Evolutionary conservation across 495 filamentous ascomycete genomes (phyloP).

Genomic region (Aspergillus steynii): DNA sequence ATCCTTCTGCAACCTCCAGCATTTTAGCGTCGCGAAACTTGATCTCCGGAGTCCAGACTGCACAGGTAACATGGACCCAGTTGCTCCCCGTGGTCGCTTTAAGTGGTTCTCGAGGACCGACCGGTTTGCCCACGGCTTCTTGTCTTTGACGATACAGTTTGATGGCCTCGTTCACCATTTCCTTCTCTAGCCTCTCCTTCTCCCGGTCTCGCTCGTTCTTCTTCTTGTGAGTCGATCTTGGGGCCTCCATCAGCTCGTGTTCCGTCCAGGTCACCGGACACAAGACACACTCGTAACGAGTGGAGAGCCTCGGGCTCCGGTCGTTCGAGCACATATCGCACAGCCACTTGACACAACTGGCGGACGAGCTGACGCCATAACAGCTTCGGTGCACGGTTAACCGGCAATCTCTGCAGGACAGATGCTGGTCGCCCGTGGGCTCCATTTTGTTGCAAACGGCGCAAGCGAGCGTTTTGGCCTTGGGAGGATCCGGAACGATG

Average conservation of each 20-base stretch:
- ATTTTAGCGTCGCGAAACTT: slow-evolving; percentile 83
- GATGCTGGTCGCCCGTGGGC: slow-evolving; percentile 65
- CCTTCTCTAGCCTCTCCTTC: slow-evolving; percentile 80
- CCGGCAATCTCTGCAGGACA: slow-evolving; percentile 81
- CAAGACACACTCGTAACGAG: slow-evolving; percentile 87
- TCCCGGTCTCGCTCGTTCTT: slow-evolving; percentile 91
- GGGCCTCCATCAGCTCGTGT: slow-evolving; percentile 80
- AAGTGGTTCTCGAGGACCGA: slow-evolving; percentile 83
- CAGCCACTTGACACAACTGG: slow-evolving; percentile 79
- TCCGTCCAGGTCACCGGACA: slow-evolving; percentile 76
- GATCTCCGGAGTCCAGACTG: slow-evolving; percentile 86
- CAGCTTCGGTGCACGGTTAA: slow-evolving; percentile 92
- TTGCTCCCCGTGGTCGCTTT: slow-evolving; percentile 94
- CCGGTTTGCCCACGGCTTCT: slow-evolving; percentile 73
- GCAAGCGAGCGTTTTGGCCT: slow-evolving; percentile 76
- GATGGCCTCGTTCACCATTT: slow-evolving; percentile 69
- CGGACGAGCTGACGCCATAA: slow-evolving; percentile 76
- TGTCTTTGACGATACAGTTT: slow-evolving; percentile 82
- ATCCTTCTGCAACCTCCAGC: slow-evolving; percentile 82
- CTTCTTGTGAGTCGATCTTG: slow-evolving; percentile 84
- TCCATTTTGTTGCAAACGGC: slow-evolving; percentile 79
- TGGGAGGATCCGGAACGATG: slow-evolving; percentile 69
- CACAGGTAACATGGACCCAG: slow-evolving; percentile 96
- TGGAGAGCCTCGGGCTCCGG: slow-evolving; percentile 80
- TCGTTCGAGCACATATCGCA: slow-evolving; percentile 97